Percentiles rank a stretch among this genome's conserved stretches.
Evolutionary conservation across 148 eudicot genomes (phyloP).

Genomic region (Suaeda aralocaspica): DNA sequence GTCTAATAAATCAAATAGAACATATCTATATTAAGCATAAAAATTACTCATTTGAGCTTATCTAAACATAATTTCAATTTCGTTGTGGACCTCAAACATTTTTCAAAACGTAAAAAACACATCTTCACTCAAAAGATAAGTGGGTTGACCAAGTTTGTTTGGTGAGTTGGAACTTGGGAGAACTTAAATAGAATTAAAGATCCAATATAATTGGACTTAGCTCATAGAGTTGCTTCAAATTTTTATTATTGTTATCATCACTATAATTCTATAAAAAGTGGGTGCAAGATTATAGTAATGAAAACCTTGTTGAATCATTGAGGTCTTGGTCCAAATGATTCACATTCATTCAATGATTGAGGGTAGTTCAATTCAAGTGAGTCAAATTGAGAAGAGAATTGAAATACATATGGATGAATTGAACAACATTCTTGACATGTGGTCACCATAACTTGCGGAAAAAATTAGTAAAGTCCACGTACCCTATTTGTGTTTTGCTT

Average conservation of each 20-base stretch:
- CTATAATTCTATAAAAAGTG: neutral
- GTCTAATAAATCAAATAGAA: too few relatives aligned
- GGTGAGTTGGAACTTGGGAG: too few relatives aligned
- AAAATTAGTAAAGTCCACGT: constrained; percentile 14
- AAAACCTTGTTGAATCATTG: neutral
- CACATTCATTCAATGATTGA: constrained; percentile 8
- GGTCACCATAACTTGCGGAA: constrained; percentile 15
- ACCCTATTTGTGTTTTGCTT: neutral
- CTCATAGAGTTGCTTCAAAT: neutral
- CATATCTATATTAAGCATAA: too few relatives aligned
- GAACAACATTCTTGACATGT: constrained; percentile 23
- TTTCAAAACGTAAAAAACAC: too few relatives aligned
- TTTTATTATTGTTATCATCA: neutral
- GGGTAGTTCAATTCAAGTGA: constrained; percentile 11
- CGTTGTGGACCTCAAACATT: too few relatives aligned
- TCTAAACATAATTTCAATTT: too few relatives aligned
- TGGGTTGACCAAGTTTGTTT: too few relatives aligned
- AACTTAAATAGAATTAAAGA: neutral
- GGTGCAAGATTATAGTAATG: constrained; percentile 2
- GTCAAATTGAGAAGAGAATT: constrained; percentile 11
- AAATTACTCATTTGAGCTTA: too few relatives aligned
- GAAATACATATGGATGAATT: neutral
- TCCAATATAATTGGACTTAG: neutral
- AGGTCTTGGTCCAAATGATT: constrained; percentile 7
- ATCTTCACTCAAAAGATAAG: too few relatives aligned